These are phyloP conservation scores for Groenewaldozyma tartarivorans DNA, from an alignment of 805 yeast genomes.

Conservation along the genomic window DNA sequence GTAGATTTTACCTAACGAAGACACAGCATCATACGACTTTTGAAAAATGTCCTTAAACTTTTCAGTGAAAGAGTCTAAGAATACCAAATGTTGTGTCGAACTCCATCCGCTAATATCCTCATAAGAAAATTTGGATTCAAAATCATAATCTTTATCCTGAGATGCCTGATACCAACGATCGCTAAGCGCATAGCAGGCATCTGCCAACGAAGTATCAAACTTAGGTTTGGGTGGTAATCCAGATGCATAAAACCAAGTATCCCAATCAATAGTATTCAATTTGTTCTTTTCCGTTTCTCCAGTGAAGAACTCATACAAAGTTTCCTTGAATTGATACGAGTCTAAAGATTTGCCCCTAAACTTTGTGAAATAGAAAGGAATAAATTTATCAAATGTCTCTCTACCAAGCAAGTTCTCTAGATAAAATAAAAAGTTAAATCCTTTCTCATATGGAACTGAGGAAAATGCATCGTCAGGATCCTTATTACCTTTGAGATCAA, in stretches of 20 bases:
- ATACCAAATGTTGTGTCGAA: conserved; percentile 71
- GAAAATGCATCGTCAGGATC: conserved; percentile 91
- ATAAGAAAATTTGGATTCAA: conserved; percentile 29
- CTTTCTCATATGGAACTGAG: conserved; percentile 85
- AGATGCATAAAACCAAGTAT: conserved; percentile 68
- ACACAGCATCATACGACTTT: conserved; percentile 28
- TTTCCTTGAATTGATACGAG: conserved; percentile 69
- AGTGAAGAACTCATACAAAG: conserved; percentile 54
- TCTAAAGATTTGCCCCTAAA: conserved; percentile 67
- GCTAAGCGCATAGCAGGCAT: conserved; percentile 58
- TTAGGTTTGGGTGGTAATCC: conserved; percentile 86
- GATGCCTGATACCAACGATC: conserved; percentile 49
- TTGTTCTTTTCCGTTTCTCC: conserved; percentile 32
- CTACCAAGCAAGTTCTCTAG: conserved; percentile 59
- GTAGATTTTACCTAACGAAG: conserved; percentile 32
- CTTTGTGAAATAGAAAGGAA: conserved; percentile 64
- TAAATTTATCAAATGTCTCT: conserved; percentile 64
- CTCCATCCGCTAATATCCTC: conserved; percentile 49
- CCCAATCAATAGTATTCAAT: conserved; percentile 75
- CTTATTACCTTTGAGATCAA: conserved; percentile 53
- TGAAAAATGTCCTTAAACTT: conserved; percentile 27
- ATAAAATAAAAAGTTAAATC: conserved; percentile 67
- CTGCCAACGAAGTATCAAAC: conserved; percentile 72
- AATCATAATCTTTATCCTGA: conserved; percentile 6
- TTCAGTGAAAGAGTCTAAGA: conserved; percentile 58